These are phyloP conservation scores for Ogataea salicorniae DNA, from an alignment of 805 yeast species.

Conservation along the genomic window DNA sequence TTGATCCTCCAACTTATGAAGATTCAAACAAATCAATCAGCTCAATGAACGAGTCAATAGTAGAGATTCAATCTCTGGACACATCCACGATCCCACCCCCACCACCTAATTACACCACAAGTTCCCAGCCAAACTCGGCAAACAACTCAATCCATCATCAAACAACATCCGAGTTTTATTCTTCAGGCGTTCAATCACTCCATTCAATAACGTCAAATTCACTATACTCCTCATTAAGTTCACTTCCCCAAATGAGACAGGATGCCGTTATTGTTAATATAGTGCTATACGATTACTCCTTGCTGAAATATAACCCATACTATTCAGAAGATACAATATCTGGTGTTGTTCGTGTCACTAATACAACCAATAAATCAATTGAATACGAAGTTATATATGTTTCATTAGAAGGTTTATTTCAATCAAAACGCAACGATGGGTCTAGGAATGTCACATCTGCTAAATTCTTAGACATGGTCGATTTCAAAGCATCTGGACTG, in stretches of 20 bases:
- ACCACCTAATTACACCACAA: no score
- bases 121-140: no score
- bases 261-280: constrained; percentile 26
- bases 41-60: no score
- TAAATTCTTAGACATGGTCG: constrained; percentile 37
- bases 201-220: no score
- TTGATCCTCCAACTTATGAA: constrained; percentile 10
- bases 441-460: constrained; percentile 11
- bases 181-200: no score
- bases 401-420: constrained; percentile 38
- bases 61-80: no score
- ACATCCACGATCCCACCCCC: no score
- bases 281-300: constrained; percentile 17
- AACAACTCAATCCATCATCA: no score
- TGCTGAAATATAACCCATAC: constrained; percentile 8
- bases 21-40: not conserved
- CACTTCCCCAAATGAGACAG: constrained; percentile 7
- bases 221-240: not conserved
- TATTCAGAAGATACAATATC: constrained; percentile 9
- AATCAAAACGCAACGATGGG: constrained; percentile 13
- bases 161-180: no score
- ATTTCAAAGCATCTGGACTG: constrained; percentile 25
- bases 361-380: constrained; percentile 19
- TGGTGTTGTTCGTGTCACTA: constrained; percentile 13
- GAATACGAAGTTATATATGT: constrained; percentile 40